Evolutionary conservation across 345 rosid species (phyloP), one percentile per base, ranked within the genome.

Genomic region (Rhizophora mangle): DNA sequence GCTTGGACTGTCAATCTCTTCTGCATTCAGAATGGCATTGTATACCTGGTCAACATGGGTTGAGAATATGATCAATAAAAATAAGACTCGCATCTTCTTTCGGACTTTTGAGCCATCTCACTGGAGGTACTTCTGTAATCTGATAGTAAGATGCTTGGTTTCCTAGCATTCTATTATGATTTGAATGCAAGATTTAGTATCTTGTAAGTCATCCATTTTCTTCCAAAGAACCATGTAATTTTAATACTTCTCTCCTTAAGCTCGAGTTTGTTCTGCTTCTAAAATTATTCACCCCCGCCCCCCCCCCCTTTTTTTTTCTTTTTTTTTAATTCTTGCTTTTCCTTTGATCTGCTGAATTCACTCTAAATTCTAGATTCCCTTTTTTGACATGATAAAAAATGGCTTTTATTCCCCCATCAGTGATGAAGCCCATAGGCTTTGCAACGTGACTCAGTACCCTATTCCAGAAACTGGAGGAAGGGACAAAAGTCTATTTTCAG

Each of bases 31-130:
- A 82, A 72, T 83, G 47, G 96, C 98, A 49, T 73, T 92, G 56
- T 86, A 73, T 51, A 88, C 96, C n/a, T 92, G 98, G 98, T 87
- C 89, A 70, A 85, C 92, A 18, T 92, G 98, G 98, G 82, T 85
- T 24, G 81, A 85, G 74, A 80, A 66, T 19, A 70, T 60, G 24
- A 78, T 92, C 26, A 79, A 92, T 73, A 78, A 77, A 47, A 87
- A 80, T 63, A 90, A 80, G 78, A 92, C 98, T 0, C 83, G 65
- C 1, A 86, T 92, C 56, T 78, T 92, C 78, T 84, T 92, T 72
- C 87, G 98, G 62, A 87, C 96, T 36, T 90, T 85, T 60, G 98
- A 92, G 81, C 92, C 98, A 78, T 87, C 91, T 18, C 98, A 92
- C 67, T 92, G 96, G 96, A 79, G 93, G 98, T 93, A 83, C 46